phyloP scores from a whole-genome alignment of 108 stramenopile species.

The Stephanodiscus triporus region DNA sequence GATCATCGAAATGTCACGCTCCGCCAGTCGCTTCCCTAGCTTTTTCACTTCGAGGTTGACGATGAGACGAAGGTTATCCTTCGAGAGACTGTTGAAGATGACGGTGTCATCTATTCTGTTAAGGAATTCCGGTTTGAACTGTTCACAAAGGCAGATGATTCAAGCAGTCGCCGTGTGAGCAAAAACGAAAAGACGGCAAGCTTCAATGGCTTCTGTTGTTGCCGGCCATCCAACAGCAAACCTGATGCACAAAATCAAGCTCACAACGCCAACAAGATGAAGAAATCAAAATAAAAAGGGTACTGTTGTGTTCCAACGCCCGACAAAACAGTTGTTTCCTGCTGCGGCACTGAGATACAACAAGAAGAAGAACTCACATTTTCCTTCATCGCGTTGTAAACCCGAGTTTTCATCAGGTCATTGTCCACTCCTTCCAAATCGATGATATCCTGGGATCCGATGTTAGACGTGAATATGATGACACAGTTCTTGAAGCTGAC shows the following conservation, averaged over 20 bases:
- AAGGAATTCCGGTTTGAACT: slow-evolving; percentile 97
- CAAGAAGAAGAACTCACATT: slow-evolving; percentile 28
- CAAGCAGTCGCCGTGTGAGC: not conserved
- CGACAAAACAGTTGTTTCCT: not conserved
- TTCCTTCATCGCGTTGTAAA: slow-evolving; percentile 81
- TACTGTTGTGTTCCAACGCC: not conserved
- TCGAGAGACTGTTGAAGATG: slow-evolving; percentile 93
- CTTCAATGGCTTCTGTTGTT: too few species aligned
- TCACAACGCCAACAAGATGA: not conserved
- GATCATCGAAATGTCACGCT: slow-evolving; percentile 64
- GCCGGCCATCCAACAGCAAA: not conserved
- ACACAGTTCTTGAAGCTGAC: slow-evolving; percentile 98
- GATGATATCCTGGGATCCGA: slow-evolving; percentile 93
- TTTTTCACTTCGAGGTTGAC: slow-evolving; percentile 79
- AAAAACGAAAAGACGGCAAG: not conserved
- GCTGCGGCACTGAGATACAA: not conserved
- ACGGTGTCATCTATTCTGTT: slow-evolving; percentile 97
- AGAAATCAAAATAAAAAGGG: not conserved
- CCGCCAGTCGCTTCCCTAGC: slow-evolving; percentile 72
- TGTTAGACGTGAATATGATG: slow-evolving; percentile 95
- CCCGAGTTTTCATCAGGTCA: slow-evolving; percentile 68
- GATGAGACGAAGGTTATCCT: slow-evolving; percentile 88
- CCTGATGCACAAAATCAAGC: not conserved
- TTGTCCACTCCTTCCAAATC: slow-evolving; percentile 69
- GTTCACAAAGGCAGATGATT: not conserved